phyloP scores from a whole-genome alignment of 257 asterid species.

The Solanum peruvianum region DNA sequence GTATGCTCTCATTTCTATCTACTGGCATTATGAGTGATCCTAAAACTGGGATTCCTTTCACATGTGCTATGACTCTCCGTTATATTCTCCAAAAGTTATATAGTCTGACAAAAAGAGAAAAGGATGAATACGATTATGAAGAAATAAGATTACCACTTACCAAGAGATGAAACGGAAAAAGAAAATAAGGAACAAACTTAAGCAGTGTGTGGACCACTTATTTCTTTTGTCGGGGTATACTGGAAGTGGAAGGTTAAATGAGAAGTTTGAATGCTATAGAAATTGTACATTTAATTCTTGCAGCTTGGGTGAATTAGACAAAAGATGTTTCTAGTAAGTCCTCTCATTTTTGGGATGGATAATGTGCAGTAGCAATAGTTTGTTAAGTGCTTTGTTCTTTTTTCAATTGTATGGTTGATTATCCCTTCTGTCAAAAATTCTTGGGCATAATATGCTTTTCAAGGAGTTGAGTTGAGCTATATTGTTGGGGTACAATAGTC shows the following conservation, averaged over 20 bases:
- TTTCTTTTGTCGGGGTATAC: background rate
- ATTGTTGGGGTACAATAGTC: background rate
- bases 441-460: background rate
- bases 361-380: background rate
- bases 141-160: background rate
- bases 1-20: background rate
- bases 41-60: background rate
- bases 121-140: background rate
- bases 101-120: background rate
- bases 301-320: background rate
- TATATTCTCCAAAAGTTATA: background rate
- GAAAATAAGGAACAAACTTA: background rate
- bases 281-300: background rate
- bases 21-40: background rate
- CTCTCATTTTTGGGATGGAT: background rate
- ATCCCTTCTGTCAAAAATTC: background rate
- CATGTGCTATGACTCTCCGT: background rate
- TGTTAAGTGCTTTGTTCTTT: background rate
- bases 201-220: background rate
- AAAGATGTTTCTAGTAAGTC: background rate
- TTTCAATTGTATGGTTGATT: background rate
- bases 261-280: background rate
- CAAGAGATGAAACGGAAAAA: background rate
- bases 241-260: background rate
- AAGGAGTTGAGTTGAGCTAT: background rate